Conservation (phyloP, 257 asterid species). For the Misopates orontium region DNA sequence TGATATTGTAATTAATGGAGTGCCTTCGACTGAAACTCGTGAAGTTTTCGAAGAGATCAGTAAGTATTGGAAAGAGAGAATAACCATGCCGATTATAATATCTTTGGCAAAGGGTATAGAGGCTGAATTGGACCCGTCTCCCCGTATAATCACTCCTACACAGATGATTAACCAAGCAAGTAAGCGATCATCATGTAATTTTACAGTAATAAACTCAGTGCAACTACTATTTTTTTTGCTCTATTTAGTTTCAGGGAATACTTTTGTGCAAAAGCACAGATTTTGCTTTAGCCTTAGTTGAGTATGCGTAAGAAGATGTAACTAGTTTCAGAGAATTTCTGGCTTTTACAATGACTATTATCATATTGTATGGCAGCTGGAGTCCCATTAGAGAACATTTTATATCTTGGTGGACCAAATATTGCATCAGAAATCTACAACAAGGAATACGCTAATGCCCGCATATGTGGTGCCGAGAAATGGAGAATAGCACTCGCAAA, state of each 20-base stretch:
- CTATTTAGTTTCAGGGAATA: neutral
- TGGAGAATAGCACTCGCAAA: slow-evolving; percentile 78
- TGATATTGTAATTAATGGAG: slow-evolving; percentile 77
- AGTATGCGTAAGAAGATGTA: too few relatives aligned
- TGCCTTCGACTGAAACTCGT: slow-evolving; percentile 86
- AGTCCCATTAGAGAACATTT: slow-evolving; percentile 69
- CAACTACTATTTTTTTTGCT: neutral
- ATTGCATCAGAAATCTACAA: slow-evolving; percentile 91
- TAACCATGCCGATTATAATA: slow-evolving; percentile 62
- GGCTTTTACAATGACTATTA: too few relatives aligned
- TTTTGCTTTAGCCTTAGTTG: too few relatives aligned
- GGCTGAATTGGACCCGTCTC: slow-evolving; percentile 72
- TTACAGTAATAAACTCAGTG: neutral
- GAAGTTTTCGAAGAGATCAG: slow-evolving; percentile 80
- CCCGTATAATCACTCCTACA: slow-evolving; percentile 85
- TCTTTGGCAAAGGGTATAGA: slow-evolving; percentile 91
- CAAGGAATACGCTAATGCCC: slow-evolving; percentile 89
- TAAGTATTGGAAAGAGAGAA: slow-evolving; percentile 83
- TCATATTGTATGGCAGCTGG: slow-evolving; percentile 58
- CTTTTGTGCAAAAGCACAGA: neutral
- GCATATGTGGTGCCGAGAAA: slow-evolving; percentile 80
- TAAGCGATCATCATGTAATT: slow-evolving; percentile 35
- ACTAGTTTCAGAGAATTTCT: too few relatives aligned
- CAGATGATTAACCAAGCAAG: slow-evolving; percentile 84
- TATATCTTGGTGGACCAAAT: slow-evolving; percentile 89